Evolutionary conservation across 352 stramenopile species (phyloP), one percentile per base, ranked within the genome.

Genomic region (Phytophthora colocasiae): DNA sequence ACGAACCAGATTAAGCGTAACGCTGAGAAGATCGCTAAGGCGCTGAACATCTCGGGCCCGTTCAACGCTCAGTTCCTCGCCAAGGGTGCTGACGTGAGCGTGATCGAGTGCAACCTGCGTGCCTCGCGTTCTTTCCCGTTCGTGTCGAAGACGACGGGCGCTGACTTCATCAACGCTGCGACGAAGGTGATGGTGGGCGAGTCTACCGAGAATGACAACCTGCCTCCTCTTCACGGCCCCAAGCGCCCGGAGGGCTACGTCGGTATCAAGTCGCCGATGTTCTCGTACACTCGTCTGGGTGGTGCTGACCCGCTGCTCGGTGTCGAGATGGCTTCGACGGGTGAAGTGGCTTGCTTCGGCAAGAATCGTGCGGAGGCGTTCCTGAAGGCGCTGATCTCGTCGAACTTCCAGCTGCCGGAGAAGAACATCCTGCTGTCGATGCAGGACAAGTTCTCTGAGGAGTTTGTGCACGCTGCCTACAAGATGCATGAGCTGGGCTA

Each of bases 1-100:
- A 99, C 98, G 75, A 95, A 98, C 60, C 93, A 98, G 64, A 97
- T 99, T 55, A 99, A 99, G 85, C 81, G 89, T 32, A 98, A 98
- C 53, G 96, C 96, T 26, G 87, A 83, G 53, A 87, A 87, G n/a
- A 99, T 99, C 67, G 97, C 96, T 5, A 94, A 95, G 73, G 87
- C 88, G 39, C 84, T 99, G 36, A 95, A 98, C 60, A 99, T 99
- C 74, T 98, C 96, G 14, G 98, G 98, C 62, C 97, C 97, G 50
- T 99, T 99, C 83, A 99, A 99, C 81, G 99, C 99, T 65, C 97
- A 99, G 86, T 96, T 99, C 66, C 97, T 99, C 83, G 97, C 97
- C 24, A 98, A 97, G 73, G 97, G 98, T 19, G 99, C 98, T 76
- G 90, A 99, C 66, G 97, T 99, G 43, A 98, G 98, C 81, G 96